Percentiles rank a stretch among this genome's conserved stretches.
Conservation (phyloP, 495 filamentous ascomycete genomes). For the Trichodelitschia bisporula region DNA sequence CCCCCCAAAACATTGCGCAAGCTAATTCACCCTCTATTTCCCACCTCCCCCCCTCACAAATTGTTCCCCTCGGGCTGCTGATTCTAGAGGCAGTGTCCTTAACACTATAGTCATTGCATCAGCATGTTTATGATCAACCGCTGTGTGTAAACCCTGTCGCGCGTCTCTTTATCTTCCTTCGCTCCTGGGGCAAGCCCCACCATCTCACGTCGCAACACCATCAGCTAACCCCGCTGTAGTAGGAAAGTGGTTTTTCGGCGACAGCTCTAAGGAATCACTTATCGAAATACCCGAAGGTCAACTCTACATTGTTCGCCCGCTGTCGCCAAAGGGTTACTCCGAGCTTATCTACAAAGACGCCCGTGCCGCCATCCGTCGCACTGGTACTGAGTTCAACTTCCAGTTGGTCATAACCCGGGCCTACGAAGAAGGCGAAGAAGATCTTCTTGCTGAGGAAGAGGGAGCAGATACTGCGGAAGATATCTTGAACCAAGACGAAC, state of each 20-base stretch:
- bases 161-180: neutral
- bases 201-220: constrained; percentile 2
- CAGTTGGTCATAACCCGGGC: constrained; percentile 89
- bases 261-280: constrained; percentile 77
- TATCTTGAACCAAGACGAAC: constrained; percentile 62
- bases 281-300: constrained; percentile 88
- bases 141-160: constrained; percentile 2
- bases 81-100: too few species aligned
- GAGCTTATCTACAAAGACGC: constrained; percentile 98
- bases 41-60: too few species aligned
- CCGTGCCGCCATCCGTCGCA: constrained; percentile 70
- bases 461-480: constrained; percentile 51
- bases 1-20: too few species aligned
- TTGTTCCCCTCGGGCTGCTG: too few species aligned
- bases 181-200: constrained; percentile 4
- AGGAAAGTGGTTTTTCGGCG: constrained; percentile 78
- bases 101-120: too few species aligned
- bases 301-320: constrained; percentile 85
- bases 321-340: constrained; percentile 88
- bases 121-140: constrained; percentile 14
- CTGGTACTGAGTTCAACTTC: constrained; percentile 85
- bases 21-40: too few species aligned
- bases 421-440: constrained; percentile 92
- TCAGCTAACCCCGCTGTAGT: constrained; percentile 24
- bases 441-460: constrained; percentile 59